Evolutionary conservation across 2,329 filamentous ascomycete species (phyloP).

Genomic region (Teratosphaeria epicoccoides): DNA sequence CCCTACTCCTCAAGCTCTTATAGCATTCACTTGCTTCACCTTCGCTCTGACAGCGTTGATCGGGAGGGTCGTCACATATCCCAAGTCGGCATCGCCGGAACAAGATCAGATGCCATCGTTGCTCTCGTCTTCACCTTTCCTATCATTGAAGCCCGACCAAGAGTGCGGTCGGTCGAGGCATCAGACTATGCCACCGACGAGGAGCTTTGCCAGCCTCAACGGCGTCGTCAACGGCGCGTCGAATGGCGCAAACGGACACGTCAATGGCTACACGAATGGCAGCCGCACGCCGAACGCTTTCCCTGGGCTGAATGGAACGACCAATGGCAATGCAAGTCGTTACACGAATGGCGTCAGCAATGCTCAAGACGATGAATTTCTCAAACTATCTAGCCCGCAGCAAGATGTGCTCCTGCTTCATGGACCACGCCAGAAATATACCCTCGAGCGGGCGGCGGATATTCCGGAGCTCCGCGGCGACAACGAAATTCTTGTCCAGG

Average conservation of each 20-base stretch:
- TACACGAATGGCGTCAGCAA: not conserved
- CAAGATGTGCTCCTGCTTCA: slow-evolving; percentile 27
- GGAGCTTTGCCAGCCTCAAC: slow-evolving; percentile 3
- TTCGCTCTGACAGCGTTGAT: not conserved
- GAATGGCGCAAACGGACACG: not conserved
- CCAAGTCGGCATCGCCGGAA: not conserved
- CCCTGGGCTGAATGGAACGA: not conserved
- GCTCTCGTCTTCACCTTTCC: slow-evolving; percentile 15
- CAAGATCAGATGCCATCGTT: slow-evolving; percentile 15
- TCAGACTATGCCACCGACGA: not conserved
- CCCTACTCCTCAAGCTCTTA: slow-evolving; percentile 1
- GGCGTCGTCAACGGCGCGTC: slow-evolving; percentile 1
- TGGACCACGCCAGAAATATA: slow-evolving; percentile 26
- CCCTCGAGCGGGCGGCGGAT: slow-evolving; percentile 19
- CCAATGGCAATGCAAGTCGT: slow-evolving; percentile 11
- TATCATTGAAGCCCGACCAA: slow-evolving; percentile 17
- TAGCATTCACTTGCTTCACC: not conserved
- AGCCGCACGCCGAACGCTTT: not conserved
- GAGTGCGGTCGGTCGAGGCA: slow-evolving; percentile 14
- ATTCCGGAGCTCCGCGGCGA: slow-evolving; percentile 25
- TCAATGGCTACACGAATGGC: slow-evolving; percentile 6
- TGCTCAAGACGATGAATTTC: slow-evolving; percentile 19
- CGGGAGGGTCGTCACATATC: not conserved
- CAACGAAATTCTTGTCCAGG: slow-evolving; percentile 52
- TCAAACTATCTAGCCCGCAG: slow-evolving; percentile 21